Evolutionary conservation across 345 rosid species (phyloP).

Genomic region (Aegle marmelos): DNA sequence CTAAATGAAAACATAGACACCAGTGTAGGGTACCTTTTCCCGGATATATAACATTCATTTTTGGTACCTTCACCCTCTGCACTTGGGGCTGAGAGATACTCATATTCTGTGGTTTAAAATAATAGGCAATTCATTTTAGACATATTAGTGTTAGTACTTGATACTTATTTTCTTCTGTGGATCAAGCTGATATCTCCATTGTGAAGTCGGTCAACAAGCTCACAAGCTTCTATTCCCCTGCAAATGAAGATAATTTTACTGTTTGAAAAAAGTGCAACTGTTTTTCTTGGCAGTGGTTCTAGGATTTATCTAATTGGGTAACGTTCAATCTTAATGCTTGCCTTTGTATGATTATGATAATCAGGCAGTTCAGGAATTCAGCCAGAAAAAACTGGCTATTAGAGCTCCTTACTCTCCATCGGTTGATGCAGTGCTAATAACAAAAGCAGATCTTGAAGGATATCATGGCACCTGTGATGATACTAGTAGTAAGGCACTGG

Average conservation of each 20-base stretch:
- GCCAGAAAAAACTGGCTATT: constrained; percentile 22
- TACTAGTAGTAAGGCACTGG: constrained; percentile 35
- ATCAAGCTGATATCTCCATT: neutral
- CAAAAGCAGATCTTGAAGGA: constrained; percentile 64
- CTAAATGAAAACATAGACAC: no score
- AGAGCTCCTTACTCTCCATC: constrained; percentile 26
- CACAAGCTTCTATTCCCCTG: neutral
- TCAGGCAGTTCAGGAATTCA: constrained; percentile 59
- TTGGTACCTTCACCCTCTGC: neutral
- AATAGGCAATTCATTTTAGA: neutral
- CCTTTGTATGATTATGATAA: constrained; percentile 5
- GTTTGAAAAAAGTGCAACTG: neutral
- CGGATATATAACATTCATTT: no score
- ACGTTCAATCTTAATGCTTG: neutral
- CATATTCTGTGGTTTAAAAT: neutral
- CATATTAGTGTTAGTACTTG: neutral
- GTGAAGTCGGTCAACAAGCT: neutral
- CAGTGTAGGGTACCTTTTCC: no score
- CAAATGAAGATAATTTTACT: neutral
- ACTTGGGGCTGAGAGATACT: neutral
- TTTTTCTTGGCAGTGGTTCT: no score
- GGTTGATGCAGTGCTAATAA: constrained; percentile 47
- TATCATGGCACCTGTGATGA: constrained; percentile 35
- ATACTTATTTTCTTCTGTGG: neutral
- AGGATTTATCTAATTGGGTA: neutral